Evolutionary conservation across 106 monocot species (phyloP).

Genomic region (Platanthera zijinensis): DNA sequence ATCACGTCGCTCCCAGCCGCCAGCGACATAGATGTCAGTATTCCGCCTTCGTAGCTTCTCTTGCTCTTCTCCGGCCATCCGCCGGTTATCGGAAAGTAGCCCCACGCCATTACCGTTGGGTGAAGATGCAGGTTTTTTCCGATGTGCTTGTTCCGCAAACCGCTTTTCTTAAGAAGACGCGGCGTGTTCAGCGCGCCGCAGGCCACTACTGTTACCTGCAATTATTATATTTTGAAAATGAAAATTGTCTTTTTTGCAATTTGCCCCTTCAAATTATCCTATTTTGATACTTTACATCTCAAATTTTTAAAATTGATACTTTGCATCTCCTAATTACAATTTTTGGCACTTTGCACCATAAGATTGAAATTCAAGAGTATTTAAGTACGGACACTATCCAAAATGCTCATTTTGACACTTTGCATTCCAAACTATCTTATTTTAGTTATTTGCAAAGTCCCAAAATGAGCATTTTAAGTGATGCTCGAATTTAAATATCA

Average conservation of each 20-base stretch:
- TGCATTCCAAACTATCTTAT: too few species aligned
- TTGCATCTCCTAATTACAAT: too few species aligned
- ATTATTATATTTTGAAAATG: not conserved
- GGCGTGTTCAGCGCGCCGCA: constrained; percentile 54
- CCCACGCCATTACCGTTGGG: constrained; percentile 62
- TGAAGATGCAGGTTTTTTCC: constrained; percentile 65
- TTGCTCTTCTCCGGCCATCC: constrained; percentile 13
- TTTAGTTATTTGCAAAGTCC: too few species aligned
- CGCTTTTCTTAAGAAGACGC: constrained; percentile 30
- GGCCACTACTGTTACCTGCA: constrained; percentile 39
- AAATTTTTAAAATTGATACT: too few species aligned
- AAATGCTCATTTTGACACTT: too few species aligned
- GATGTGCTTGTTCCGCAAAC: constrained; percentile 38
- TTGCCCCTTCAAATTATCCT: too few species aligned
- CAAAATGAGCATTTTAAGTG: too few species aligned
- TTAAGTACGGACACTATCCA: too few species aligned
- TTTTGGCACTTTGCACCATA: too few species aligned
- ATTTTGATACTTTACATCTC: too few species aligned
- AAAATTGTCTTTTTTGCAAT: not conserved
- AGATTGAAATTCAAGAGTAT: too few species aligned
- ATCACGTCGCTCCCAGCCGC: constrained; percentile 19
- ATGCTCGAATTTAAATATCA: too few species aligned
- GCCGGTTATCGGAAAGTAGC: constrained; percentile 31
- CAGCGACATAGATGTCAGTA: constrained; percentile 59
- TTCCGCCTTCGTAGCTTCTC: constrained; percentile 61